Conservation (phyloP, 2,329 filamentous ascomycete genomes). For the Fusarium pseudograminearum region DNA sequence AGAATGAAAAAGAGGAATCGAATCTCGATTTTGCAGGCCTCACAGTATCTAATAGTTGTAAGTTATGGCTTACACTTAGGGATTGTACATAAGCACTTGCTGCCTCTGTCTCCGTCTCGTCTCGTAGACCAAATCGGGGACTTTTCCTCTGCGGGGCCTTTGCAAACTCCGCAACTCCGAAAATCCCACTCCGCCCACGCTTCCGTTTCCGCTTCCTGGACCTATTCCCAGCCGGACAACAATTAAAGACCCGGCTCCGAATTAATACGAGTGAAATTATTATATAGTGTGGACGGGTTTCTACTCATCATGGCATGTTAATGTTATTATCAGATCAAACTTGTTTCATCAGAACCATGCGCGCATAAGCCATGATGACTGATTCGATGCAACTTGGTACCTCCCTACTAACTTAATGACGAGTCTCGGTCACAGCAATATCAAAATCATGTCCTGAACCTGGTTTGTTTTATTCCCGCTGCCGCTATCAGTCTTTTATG, state of each 20-base stretch:
- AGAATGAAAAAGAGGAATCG: constrained; percentile 8
- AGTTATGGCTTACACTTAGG: constrained; percentile 6
- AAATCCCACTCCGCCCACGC: constrained; percentile 40
- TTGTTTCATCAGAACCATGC: constrained; percentile 1
- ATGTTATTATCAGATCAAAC: constrained; percentile 14
- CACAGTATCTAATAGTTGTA: background rate
- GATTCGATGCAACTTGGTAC: no score
- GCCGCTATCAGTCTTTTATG: background rate
- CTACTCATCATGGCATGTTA: background rate
- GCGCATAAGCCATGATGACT: background rate
- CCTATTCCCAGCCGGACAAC: background rate
- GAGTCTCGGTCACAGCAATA: background rate
- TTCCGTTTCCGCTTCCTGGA: constrained; percentile 4
- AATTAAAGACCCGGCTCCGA: constrained; percentile 46
- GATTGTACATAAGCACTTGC: constrained; percentile 29
- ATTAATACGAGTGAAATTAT: background rate
- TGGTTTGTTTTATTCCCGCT: background rate
- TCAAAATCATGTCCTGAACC: background rate
- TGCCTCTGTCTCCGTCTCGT: constrained; percentile 17
- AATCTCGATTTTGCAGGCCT: constrained; percentile 2
- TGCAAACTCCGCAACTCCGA: constrained; percentile 50
- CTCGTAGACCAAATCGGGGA: constrained; percentile 34
- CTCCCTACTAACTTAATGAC: background rate
- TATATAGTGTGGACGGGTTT: background rate
- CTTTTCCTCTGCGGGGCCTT: constrained; percentile 12